Evolutionary conservation across 208 protist species (phyloP), one percentile per base, ranked within the genome.

Genomic region (Acanthamoeba quina): DNA sequence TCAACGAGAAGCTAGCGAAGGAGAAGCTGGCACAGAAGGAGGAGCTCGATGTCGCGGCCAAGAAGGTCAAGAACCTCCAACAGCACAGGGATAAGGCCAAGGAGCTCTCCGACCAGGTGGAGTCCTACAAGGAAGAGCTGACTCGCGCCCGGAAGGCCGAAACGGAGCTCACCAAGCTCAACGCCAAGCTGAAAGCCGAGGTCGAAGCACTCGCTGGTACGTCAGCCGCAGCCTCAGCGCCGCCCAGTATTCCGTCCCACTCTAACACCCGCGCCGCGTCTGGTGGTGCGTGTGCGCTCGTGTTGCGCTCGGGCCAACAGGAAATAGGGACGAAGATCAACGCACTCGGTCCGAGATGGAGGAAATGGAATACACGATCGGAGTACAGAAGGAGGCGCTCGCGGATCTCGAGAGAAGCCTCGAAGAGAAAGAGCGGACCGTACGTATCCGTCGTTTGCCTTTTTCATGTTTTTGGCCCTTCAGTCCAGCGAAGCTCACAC

Each of bases 61-160:
- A 82, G 72, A 82, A 82, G 72, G 13, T 82, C 34, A 82, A 82
- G 72, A 34, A 44, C 72, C 44, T 82, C 41, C 72, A 82, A 19
- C 72, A 54, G n/a, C 72, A 82, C 21, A 21, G 24, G 24, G 72
- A 82, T 19, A 82, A 82, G 72, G 72, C 72, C 17, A 82, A 82
- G 72, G 72, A 82, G 72, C 72, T 82, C 5, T 82, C 72, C 7
- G 41, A 82, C 26, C 72, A 82, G 44, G 41, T 82, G 7, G 72
- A 82, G 72, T 44, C 72, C 34, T 29, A 44, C 41, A 82, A 82
- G 44, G 72, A 82, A 24, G 72, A 82, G 41, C 72, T 82, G n/a
- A 82, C 29, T 6, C 72, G 72, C 41, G 9, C 54, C 24, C 13
- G 72, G 9, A 82, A 82, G 41, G 9, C 44, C 41, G 72, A 82